Base-by-base conservation (phyloP, 2,329 filamentous ascomycete species). In the Xylaria sp. region DNA sequence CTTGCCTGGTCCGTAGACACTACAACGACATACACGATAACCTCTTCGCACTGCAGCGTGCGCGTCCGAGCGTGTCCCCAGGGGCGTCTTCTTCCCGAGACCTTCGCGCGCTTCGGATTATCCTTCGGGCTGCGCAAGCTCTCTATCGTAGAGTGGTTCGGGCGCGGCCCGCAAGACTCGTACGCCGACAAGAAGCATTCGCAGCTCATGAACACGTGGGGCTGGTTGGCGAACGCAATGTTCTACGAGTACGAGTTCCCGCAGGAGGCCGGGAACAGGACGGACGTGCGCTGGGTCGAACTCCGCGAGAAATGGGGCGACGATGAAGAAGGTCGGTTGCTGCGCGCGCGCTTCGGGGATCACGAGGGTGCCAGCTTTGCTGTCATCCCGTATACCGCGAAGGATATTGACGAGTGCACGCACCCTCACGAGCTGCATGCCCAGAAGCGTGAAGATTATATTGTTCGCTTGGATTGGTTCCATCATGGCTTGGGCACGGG, bases 111-210 rank as follows among this genome's bases (percentile, higher is more conserved):
- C 15, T 82, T 91, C 61, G 89, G 89, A 0, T 74, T 91, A 66
- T 84, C 73, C n/a, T 81, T 77, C 67, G 82, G 75, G 12, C 78
- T 78, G 67, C 75, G 50, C 50, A 77, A 67, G 17, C 74, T 81
- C 23, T 71, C 76, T 4, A 68, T 71, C 4, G 82, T 79, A 0
- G 74, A 77, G n/a, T 92, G 89, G 89, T 90, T 87, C 69, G 89
- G 89, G 4, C 84, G 86, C 3, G 89, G 89, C 0, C 87, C 87
- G 0, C 86, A 86, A 2, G 88, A 91, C 73, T 84, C 81, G 11
- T 92, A 91, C 77, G 77, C 78, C 15, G 89, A 92, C 76, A 88
- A 84, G 77, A 89, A 90, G 72, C 72, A 80, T 12, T 83, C 84
- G 3, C 87, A 90, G 71, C 74, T 76, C 0, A 75, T 89, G 3